Base-by-base conservation (phyloP, 306 rosid species). In the Arachis hypogaea region DNA sequence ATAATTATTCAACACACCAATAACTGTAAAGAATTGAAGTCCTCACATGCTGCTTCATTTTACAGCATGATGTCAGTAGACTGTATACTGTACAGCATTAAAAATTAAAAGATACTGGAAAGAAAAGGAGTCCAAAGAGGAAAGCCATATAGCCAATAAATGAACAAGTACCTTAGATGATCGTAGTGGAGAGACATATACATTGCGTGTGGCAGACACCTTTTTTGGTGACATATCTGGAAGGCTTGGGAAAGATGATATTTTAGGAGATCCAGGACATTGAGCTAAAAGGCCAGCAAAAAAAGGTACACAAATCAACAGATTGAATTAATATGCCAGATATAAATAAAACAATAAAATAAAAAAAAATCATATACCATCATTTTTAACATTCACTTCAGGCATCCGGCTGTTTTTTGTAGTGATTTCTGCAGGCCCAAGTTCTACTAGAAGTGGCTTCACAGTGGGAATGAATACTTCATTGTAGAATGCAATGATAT, bases 211-310 rank as follows among this genome's bases (percentile, higher is more conserved):
- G 10, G 99, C 92, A 66, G 99, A 95, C 28, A 95, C 98, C 81
- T 95, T 95, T 84, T 95, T 95, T 2, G 99, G 99, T 5, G 99
- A 95, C 99, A 95, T 95, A 81, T 95, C 99, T 12, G 99, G 99
- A 70, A 95, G 96, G 79, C 86, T 90, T 51, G 97, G 98, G 75
- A 95, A 95, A 69, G 93, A 79, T 33, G 99, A 88, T 75, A 90
- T 83, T 78, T 92, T 90, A 11, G 99, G 99, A 43, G 99, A 95
- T 56, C 93, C 97, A 4, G 99, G 99, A 76, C 95, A 88, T 70
- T 85, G 93, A 71, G 84, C 98, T 86, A 77, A 82, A 66, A 76
- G 73, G 45, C 79, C 82, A 73, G 69, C 10, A 72, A 73, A 59
- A 68, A 71, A 33, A 58, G 41, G 10, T 51, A 66, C 9, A 74